phyloP scores from a whole-genome alignment of 768 basidiomycete genomes.

The Mycena vulgaris region DNA sequence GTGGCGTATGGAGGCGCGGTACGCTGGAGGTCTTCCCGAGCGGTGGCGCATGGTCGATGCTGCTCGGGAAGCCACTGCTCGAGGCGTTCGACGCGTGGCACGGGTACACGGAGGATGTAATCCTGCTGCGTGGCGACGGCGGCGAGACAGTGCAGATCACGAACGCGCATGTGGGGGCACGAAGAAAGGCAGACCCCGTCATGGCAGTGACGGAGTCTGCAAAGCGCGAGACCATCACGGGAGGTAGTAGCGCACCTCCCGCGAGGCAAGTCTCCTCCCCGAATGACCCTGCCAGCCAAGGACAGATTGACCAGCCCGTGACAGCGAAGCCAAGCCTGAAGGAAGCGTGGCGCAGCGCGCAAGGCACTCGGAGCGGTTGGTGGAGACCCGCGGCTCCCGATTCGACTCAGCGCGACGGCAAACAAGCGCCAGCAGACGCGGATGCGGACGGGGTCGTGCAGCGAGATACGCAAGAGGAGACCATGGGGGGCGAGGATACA shows the following conservation, averaged over 20 bases:
- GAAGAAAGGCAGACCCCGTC: background rate
- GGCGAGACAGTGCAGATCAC: background rate
- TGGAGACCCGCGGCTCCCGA: too few relatives aligned
- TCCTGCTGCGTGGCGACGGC: background rate
- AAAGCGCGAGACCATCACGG: background rate
- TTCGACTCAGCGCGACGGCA: background rate
- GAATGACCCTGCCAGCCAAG: background rate
- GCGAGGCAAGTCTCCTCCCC: background rate
- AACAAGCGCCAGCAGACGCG: background rate
- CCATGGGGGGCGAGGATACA: slow-evolving; percentile 22
- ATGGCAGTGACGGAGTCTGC: slow-evolving; percentile 17
- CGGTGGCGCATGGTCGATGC: slow-evolving; percentile 32
- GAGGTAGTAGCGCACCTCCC: background rate
- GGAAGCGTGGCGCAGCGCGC: too few relatives aligned
- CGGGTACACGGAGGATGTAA: slow-evolving; percentile 26
- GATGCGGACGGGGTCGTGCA: background rate
- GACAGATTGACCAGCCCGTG: background rate
- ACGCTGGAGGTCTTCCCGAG: slow-evolving; percentile 39
- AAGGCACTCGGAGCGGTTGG: too few relatives aligned
- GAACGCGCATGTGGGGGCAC: background rate
- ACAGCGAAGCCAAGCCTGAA: too few relatives aligned
- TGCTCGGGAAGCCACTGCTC: slow-evolving; percentile 40
- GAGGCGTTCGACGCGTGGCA: slow-evolving; percentile 33
- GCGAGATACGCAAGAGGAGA: background rate
- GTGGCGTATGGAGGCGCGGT: slow-evolving; percentile 14